Percentiles rank a stretch among this genome's conserved stretches.
phyloP scores from a whole-genome alignment of 345 rosid species.

The Turnera subulata region DNA sequence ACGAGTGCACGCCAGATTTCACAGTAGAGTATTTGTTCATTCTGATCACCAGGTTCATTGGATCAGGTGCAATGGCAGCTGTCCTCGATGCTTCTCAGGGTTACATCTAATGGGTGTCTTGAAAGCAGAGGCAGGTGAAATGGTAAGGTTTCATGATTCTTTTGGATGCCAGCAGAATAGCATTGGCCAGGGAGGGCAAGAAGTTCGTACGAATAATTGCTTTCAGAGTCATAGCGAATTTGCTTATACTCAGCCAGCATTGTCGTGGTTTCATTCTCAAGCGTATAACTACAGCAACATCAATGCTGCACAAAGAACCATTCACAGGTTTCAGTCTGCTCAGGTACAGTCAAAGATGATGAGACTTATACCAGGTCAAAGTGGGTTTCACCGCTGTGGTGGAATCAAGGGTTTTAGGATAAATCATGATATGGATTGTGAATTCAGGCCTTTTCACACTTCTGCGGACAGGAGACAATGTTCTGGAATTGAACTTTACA shows the following conservation, averaged over 20 bases:
- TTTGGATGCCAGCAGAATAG: too few relatives aligned
- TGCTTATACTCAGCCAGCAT: neutral
- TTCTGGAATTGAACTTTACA: neutral
- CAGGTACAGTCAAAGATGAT: conserved; percentile 1
- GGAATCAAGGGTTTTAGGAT: neutral
- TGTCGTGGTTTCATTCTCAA: too few relatives aligned
- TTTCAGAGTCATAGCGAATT: too few relatives aligned
- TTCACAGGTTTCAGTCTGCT: neutral
- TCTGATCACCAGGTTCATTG: neutral
- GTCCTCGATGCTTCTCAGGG: neutral
- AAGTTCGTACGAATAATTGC: too few relatives aligned
- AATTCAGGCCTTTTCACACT: neutral
- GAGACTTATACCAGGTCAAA: neutral
- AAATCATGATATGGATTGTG: conserved; percentile 2
- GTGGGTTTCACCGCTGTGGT: too few relatives aligned
- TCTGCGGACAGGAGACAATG: too few relatives aligned
- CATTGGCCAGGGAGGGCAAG: too few relatives aligned
- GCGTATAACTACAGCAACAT: too few relatives aligned
- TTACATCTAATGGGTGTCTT: neutral
- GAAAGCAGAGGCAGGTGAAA: too few relatives aligned
- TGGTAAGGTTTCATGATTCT: too few relatives aligned
- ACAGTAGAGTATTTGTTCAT: conserved; percentile 1
- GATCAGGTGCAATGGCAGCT: neutral
- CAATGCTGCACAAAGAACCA: too few relatives aligned
- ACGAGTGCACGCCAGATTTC: neutral